These are phyloP conservation scores for Apostasia ramifera DNA, from an alignment of 106 monocot species.

Conservation along the genomic window DNA sequence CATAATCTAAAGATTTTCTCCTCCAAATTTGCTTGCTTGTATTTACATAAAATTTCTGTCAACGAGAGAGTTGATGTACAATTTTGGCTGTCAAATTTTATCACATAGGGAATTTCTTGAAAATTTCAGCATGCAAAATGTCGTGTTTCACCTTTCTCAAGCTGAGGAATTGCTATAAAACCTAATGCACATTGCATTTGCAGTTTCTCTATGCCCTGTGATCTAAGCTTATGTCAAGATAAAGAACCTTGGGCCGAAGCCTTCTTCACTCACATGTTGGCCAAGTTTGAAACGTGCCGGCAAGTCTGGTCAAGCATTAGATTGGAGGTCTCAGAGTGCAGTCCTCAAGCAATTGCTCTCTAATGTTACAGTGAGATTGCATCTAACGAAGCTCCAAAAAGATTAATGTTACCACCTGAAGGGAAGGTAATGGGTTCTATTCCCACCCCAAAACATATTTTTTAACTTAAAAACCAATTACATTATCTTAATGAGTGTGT, in stretches of 20 bases:
- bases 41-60: too few species aligned
- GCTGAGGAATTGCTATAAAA: not conserved
- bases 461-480: too few species aligned
- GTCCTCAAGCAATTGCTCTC: slow-evolving; percentile 41
- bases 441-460: too few species aligned
- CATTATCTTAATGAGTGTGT: too few species aligned
- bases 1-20: too few species aligned
- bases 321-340: slow-evolving; percentile 50
- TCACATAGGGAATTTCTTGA: not conserved
- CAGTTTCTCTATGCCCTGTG: slow-evolving; percentile 77
- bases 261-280: slow-evolving; percentile 42
- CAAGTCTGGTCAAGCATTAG: slow-evolving; percentile 49
- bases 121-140: not conserved
- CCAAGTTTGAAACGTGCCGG: slow-evolving; percentile 45
- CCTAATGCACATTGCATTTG: not conserved
- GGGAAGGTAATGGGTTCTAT: too few species aligned
- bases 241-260: slow-evolving; percentile 69
- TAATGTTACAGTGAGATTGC: slow-evolving; percentile 10
- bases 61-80: too few species aligned
- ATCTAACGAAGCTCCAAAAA: too few species aligned
- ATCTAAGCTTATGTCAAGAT: slow-evolving; percentile 37
- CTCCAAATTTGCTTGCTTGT: not conserved
- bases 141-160: not conserved
- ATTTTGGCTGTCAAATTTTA: too few species aligned
- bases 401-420: too few species aligned